These are phyloP conservation scores for Corchorus olitorius DNA, from an alignment of 345 rosid species.

Conservation along the genomic window DNA sequence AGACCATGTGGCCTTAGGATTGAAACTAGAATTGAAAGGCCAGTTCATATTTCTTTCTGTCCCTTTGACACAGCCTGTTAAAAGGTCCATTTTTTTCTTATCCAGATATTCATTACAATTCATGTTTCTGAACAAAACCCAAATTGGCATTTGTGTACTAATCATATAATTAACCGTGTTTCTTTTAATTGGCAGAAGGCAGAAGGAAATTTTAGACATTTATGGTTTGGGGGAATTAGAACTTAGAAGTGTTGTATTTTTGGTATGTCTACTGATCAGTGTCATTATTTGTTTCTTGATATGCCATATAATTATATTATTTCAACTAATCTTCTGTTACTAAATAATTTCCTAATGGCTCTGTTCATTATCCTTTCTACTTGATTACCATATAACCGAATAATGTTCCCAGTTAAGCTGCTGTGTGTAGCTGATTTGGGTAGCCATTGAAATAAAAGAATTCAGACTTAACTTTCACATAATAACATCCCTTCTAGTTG, in stretches of 20 bases:
- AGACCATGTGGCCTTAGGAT: no score
- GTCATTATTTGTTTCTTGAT: background rate
- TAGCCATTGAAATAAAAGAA: constrained; percentile 40
- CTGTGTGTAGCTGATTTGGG: constrained; percentile 79
- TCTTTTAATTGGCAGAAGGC: no score
- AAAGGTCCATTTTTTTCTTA: no score
- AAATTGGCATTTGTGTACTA: no score
- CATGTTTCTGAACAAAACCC: no score
- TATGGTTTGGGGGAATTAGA: background rate
- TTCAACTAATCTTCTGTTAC: background rate
- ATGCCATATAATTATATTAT: background rate
- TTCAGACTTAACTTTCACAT: background rate
- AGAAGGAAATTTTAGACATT: no score
- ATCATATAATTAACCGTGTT: no score
- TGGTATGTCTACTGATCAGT: background rate
- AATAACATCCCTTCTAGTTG: background rate
- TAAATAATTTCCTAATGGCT: background rate
- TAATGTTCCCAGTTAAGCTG: constrained; percentile 33
- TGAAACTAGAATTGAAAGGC: no score
- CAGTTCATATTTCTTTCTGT: no score
- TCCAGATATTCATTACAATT: no score
- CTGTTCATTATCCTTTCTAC: background rate
- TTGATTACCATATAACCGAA: background rate
- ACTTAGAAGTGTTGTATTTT: background rate
- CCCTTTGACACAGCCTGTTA: no score